Conservation (phyloP, 768 basidiomycete species). For the Podaxis sp. region DNA sequence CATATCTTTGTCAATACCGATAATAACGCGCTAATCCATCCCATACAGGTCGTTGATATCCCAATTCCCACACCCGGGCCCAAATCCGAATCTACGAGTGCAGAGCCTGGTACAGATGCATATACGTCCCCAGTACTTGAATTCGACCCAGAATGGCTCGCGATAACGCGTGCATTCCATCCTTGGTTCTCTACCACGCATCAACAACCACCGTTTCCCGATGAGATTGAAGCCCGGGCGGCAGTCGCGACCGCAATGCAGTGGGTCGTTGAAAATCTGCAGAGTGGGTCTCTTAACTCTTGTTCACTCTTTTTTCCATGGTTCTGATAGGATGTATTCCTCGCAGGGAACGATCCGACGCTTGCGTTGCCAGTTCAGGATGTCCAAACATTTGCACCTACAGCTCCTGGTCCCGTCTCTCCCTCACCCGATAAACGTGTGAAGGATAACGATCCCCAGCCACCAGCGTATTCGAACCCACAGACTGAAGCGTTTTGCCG, state of each 20-base stretch:
- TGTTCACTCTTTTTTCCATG: neutral
- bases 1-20: neutral
- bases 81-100: constrained; percentile 8
- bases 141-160: constrained; percentile 93
- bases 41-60: constrained; percentile 67
- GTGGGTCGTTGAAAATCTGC: constrained; percentile 69
- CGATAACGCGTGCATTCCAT: constrained; percentile 85
- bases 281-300: constrained; percentile 9
- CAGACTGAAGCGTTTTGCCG: constrained; percentile 86
- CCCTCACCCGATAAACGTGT: constrained; percentile 17
- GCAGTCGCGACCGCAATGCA: constrained; percentile 58
- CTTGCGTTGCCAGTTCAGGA: constrained; percentile 40
- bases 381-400: constrained; percentile 68
- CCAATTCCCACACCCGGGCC: constrained; percentile 16
- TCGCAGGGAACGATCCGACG: constrained; percentile 22
- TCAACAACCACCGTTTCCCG: constrained; percentile 59
- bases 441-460: constrained; percentile 11
- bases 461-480: constrained; percentile 79
- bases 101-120: too few species aligned
- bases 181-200: constrained; percentile 64
- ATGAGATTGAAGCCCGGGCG: constrained; percentile 45
- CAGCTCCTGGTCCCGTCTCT: constrained; percentile 51
- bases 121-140: constrained; percentile 38
- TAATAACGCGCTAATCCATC: neutral
- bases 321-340: neutral